phyloP scores from a whole-genome alignment of 2,329 filamentous ascomycete species.

The Fusarium solani-melongenae region DNA sequence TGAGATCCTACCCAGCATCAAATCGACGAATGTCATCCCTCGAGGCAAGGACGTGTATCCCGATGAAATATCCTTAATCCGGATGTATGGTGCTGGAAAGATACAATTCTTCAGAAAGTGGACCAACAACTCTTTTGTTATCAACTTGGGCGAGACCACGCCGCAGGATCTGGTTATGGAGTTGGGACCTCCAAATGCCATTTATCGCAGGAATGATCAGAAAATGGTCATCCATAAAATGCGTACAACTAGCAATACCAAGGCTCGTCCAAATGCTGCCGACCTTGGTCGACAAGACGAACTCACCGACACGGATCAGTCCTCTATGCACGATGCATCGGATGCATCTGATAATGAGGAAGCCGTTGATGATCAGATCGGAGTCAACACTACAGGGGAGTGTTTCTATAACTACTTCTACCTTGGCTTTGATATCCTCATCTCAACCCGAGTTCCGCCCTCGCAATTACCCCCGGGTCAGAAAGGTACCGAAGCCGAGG shows the following conservation, averaged over 20 bases:
- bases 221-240: constrained; percentile 86
- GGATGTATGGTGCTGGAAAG: constrained; percentile 80
- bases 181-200: constrained; percentile 91
- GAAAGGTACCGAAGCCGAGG: constrained; percentile 34
- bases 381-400: constrained; percentile 71
- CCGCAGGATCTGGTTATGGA: constrained; percentile 92
- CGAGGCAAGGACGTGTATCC: constrained; percentile 84
- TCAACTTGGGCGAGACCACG: constrained; percentile 85
- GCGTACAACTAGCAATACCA: constrained; percentile 63
- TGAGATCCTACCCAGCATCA: constrained; percentile 77
- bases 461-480: constrained; percentile 68
- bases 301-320: constrained; percentile 78
- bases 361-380: constrained; percentile 66
- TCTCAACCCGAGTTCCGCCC: constrained; percentile 79
- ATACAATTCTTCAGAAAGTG: constrained; percentile 82
- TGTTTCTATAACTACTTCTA: constrained; percentile 99
- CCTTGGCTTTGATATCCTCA: constrained; percentile 90
- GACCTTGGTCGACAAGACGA: constrained; percentile 64
- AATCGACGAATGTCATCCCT: constrained; percentile 74
- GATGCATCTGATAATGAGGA: constrained; percentile 73
- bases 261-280: constrained; percentile 56
- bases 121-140: constrained; percentile 73
- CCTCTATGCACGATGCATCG: constrained; percentile 76
- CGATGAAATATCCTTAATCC: constrained; percentile 86
- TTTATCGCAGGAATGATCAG: constrained; percentile 91